Evolutionary conservation across 2,329 filamentous ascomycete species (phyloP).

Genomic region (Penicillium sp.): DNA sequence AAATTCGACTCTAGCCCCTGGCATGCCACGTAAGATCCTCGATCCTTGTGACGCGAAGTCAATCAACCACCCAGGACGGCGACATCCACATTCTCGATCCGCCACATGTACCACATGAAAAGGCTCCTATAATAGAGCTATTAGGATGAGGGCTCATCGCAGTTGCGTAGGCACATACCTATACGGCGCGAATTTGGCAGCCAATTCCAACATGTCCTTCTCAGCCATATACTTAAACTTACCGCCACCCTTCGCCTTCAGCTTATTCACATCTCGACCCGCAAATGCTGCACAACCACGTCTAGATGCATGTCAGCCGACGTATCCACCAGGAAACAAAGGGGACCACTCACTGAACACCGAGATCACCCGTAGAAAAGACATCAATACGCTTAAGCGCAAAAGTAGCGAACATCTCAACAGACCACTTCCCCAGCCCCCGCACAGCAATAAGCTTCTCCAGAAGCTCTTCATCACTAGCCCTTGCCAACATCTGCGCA

Average conservation of each 20-base stretch:
- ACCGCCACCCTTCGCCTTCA: slow-evolving; percentile 73
- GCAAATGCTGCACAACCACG: slow-evolving; percentile 86
- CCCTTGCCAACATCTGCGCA: slow-evolving; percentile 71
- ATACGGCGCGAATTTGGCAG: slow-evolving; percentile 79
- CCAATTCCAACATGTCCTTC: slow-evolving; percentile 81
- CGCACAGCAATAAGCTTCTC: slow-evolving; percentile 79
- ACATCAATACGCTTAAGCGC: slow-evolving; percentile 92
- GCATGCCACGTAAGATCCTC: neutral
- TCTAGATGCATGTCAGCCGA: slow-evolving; percentile 33
- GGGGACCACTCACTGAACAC: slow-evolving; percentile 66
- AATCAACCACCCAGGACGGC: slow-evolving; percentile 43
- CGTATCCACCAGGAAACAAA: neutral
- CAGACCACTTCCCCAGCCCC: slow-evolving; percentile 84
- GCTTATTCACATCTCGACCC: slow-evolving; percentile 76
- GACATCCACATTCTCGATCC: slow-evolving; percentile 75
- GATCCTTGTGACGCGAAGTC: neutral
- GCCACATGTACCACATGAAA: slow-evolving; percentile 99
- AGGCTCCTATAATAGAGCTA: slow-evolving; percentile 58
- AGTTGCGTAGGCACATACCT: slow-evolving; percentile 46
- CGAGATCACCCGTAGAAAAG: slow-evolving; percentile 86
- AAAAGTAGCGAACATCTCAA: slow-evolving; percentile 98
- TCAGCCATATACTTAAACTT: slow-evolving; percentile 99
- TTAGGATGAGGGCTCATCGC: neutral
- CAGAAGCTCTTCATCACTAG: slow-evolving; percentile 81
- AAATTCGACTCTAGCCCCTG: neutral